Evolutionary conservation across 805 yeast genomes (phyloP), one percentile per base, ranked within the genome.

Genomic region (Nakazawaea sp.): DNA sequence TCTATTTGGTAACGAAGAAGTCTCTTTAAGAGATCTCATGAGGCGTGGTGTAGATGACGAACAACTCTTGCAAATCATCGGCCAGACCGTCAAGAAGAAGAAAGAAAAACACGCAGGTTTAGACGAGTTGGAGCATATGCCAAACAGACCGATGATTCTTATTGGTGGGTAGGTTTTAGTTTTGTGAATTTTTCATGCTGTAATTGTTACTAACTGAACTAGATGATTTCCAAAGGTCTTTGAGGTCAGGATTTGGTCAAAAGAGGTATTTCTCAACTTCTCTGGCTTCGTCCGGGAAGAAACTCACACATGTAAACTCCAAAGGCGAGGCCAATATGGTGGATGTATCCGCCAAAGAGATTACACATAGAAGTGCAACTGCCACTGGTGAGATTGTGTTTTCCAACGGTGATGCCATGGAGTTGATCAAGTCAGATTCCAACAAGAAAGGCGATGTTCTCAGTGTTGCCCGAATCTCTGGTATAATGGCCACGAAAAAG

Each of bases 71-170:
- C 23, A 53, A 2, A 55, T 58, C n/a, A 64, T 72, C 33, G 70
- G 68, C 3, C 44, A 48, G 24, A 72, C 78, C 2, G 75, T 72
- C 12, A 58, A 61, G 40, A 46, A 48, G 30, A 72, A 72, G 46
- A 68, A 64, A 51, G 70, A 59, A 38, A 64, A 67, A 44, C 78
- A 72, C 51, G 77, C 77, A 2, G 78, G 71, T 2, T 45, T 71
- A 35, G 72, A 64, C 23, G 67, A 61, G 32, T 54, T 72, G 32
- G 67, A 66, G 33, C 58, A 59, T 21, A 47, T 62, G 55, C 66
- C 70, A 29, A 72, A 72, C 48, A 50, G 78, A 38, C 78, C 78
- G 7, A 72, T 72, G 78, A 70, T 72, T 28, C 48, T 72, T 43
- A 72, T 72, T 40, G 78, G 78, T 44, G 78, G 78, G 54, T 72